phyloP scores from a whole-genome alignment of 148 eudicot species.

The Rhododendron griersonianum region DNA sequence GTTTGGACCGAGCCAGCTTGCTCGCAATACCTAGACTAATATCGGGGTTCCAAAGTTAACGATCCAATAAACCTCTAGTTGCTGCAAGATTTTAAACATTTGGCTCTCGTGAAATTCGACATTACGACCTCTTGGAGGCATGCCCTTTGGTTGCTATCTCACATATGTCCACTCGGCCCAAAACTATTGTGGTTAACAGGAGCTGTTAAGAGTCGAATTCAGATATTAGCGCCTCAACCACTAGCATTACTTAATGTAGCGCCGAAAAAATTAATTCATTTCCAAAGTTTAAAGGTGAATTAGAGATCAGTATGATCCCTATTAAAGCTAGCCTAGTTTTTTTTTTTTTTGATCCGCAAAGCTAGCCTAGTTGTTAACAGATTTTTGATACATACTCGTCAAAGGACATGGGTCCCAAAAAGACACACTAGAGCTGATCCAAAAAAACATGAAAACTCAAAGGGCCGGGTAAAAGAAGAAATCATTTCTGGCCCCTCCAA shows the following conservation, averaged over 20 bases:
- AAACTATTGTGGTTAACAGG: not conserved
- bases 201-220: no score
- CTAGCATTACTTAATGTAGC: not conserved
- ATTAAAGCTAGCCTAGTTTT: conserved; percentile 6
- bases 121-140: not conserved
- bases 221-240: no score
- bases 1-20: not conserved
- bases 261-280: not conserved
- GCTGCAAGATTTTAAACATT: not conserved
- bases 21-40: not conserved
- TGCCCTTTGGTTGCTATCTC: not conserved
- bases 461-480: not conserved
- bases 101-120: not conserved
- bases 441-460: not conserved
- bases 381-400: not conserved
- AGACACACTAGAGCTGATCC: not conserved
- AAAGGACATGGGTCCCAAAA: conserved; percentile 9
- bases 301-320: conserved; percentile 3
- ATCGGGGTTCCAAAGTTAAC: no score
- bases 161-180: not conserved
- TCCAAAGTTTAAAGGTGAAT: not conserved
- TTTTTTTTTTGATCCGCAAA: no score
- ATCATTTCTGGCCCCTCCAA: conserved; percentile 11
- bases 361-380: conserved; percentile 9
- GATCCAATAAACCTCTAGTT: not conserved